Base-by-base conservation (phyloP, 2,329 filamentous ascomycete genomes). In the Fusarium napiforme region DNA sequence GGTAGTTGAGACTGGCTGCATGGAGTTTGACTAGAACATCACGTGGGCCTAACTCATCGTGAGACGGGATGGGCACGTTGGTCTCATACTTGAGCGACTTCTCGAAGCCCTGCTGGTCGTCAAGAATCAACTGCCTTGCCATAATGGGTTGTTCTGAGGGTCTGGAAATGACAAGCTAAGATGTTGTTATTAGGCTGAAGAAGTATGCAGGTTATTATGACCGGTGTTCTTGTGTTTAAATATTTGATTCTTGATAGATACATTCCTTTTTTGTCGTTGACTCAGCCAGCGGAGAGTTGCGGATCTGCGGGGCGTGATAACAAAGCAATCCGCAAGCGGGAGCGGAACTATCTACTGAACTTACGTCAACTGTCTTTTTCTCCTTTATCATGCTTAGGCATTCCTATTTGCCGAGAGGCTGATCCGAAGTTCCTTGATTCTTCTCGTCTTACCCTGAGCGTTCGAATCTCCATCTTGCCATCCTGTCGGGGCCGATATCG, bases 1-100 rank as follows among this genome's bases (percentile, higher is more conserved):
- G 81, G 66, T 86, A 87, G 68, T 87, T 87, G 57, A 88, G 77
- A 18, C 84, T 85, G 2, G 83, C 85, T 8, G 83, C 85, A n/a
- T 84, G 76, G 4, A 87, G 82, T 78, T 90, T 89, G 73, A 92
- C 88, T 9, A 92, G 82, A 9, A 91, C 89, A 52, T 92, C 89
- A 59, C 87, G 84, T 49, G 90, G 85, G 6, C 87, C 88, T 4
- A 90, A 74, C 62, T 86, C 79, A 19, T 66, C 37, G 43, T 64
- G 16, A 0, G 49, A 50, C 1, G 73, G 65, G 1, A 77, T 34
- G 21, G 16, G 58, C 23, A 78, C 39, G 23, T 80, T 69, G 14
- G 77, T 58, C 26, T 82, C 72, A 37, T 81, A 82, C 49, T 81
- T 70, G 18, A 83, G 78, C 1, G 81, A 82, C 4, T 64, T 72